A percentile compares a stretch with the other conserved stretches of the same genome.
Evolutionary conservation across 1,284 basidiomycete genomes (phyloP).

Genomic region (Meira nashicola): DNA sequence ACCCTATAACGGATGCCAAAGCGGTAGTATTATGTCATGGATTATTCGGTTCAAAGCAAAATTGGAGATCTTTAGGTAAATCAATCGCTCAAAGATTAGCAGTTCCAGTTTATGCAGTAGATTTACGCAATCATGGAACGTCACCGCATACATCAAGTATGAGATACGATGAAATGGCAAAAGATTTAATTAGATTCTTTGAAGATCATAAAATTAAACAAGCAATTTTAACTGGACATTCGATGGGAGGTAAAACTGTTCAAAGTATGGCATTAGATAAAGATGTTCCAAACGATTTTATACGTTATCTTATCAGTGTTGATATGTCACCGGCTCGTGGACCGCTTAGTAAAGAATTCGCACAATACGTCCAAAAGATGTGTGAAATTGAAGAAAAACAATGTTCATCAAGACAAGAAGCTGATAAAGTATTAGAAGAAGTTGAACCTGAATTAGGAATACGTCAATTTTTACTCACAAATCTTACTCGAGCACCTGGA

Average conservation of each 20-base stretch:
- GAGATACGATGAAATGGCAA: conserved; percentile 67
- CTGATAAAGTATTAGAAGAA: conserved; percentile 62
- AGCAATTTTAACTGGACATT: conserved; percentile 74
- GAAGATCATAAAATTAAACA: conserved; percentile 54
- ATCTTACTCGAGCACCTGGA: conserved; percentile 59
- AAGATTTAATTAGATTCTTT: conserved; percentile 63
- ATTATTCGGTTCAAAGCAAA: conserved; percentile 66
- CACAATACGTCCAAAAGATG: conserved; percentile 67
- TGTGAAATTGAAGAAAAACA: conserved; percentile 61
- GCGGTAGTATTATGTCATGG: conserved; percentile 9
- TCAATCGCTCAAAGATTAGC: conserved; percentile 62
- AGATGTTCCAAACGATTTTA: conserved; percentile 53
- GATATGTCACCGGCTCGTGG: conserved; percentile 73
- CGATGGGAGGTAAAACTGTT: conserved; percentile 84
- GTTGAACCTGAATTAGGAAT: conserved; percentile 64
- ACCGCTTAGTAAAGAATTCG: conserved; percentile 61
- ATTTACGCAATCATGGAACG: conserved; percentile 75
- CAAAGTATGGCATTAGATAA: conserved; percentile 69
- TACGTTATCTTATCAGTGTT: conserved; percentile 68
- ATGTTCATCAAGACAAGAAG: conserved; percentile 63
- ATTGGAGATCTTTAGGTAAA: conserved; percentile 69
- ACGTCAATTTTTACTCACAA: conserved; percentile 76
- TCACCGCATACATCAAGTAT: conserved; percentile 69
- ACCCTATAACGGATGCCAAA: not conserved
- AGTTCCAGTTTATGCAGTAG: conserved; percentile 69